A percentile compares a stretch with the other conserved stretches of the same genome.
phyloP scores from a whole-genome alignment of 2,329 filamentous ascomycete species.

The Stemphylium vesicarium region DNA sequence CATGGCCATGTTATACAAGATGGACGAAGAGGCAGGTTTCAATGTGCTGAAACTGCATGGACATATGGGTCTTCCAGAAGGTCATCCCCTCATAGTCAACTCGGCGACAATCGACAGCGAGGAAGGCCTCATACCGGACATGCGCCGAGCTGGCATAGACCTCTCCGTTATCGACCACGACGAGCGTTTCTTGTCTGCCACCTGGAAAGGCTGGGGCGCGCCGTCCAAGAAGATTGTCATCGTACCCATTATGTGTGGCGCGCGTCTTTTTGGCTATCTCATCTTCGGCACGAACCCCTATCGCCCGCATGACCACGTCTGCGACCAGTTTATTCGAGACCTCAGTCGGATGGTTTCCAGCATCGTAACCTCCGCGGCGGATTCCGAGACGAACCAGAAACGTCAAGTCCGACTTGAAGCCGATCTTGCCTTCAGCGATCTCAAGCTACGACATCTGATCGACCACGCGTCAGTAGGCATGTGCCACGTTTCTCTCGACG shows the following conservation, averaged over 20 bases:
- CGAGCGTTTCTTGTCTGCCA: conserved; percentile 35
- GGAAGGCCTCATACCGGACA: conserved; percentile 38
- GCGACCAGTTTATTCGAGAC: conserved; percentile 42
- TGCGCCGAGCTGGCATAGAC: conserved; percentile 32
- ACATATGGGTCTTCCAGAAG: conserved; percentile 35
- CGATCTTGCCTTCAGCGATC: conserved; percentile 44
- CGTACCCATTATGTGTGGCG: conserved; percentile 32
- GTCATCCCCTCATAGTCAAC: conserved; percentile 35
- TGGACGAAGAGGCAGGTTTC: conserved; percentile 17
- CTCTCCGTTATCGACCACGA: conserved; percentile 34
- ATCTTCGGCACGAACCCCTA: conserved; percentile 47
- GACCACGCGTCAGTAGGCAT: conserved; percentile 46
- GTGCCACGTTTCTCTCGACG: conserved; percentile 39
- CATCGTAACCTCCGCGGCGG: conserved; percentile 33
- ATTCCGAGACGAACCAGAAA: conserved; percentile 26
- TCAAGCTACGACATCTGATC: conserved; percentile 44
- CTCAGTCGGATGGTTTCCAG: conserved; percentile 42
- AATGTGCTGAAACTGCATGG: conserved; percentile 31
- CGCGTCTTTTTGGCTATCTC: conserved; percentile 36
- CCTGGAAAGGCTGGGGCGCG: conserved; percentile 38
- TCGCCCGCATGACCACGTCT: conserved; percentile 39
- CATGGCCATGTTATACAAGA: conserved; percentile 39
- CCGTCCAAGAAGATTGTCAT: conserved; percentile 37
- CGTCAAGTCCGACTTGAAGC: conserved; percentile 42
- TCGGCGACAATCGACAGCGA: conserved; percentile 28